phyloP scores from a whole-genome alignment of 2,329 filamentous ascomycete species.

The Aspergillus versicolor region DNA sequence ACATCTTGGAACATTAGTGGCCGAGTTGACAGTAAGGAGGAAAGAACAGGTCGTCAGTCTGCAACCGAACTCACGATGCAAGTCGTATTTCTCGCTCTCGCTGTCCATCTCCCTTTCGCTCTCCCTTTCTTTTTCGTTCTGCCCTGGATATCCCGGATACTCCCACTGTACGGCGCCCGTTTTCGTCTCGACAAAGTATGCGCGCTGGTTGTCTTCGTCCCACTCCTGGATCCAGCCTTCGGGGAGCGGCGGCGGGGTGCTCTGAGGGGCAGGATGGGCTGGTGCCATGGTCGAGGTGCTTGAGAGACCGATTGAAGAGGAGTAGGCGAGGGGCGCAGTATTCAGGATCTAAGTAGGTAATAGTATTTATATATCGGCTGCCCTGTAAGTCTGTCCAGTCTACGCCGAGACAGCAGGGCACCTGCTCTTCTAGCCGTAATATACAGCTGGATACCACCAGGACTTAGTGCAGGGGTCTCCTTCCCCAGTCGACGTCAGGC shows the following conservation, averaged over 20 bases:
- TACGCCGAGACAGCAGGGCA: too few relatives aligned
- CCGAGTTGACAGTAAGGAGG: not conserved
- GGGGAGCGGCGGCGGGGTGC: not conserved
- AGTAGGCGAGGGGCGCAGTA: not conserved
- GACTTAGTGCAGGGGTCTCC: too few relatives aligned
- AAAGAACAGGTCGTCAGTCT: not conserved
- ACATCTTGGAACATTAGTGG: not conserved
- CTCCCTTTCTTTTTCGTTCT: not conserved
- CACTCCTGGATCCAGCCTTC: not conserved
- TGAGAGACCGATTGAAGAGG: not conserved
- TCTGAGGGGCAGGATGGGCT: not conserved
- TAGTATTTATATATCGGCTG: not conserved
- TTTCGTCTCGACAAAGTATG: not conserved
- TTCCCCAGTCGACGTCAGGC: too few relatives aligned
- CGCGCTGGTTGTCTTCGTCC: not conserved
- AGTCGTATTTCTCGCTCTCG: not conserved
- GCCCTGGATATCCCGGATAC: not conserved
- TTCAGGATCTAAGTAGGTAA: not conserved
- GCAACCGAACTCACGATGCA: not conserved
- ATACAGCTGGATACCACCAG: too few relatives aligned
- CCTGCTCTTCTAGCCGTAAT: too few relatives aligned
- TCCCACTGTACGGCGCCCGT: not conserved
- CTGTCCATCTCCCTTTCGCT: not conserved
- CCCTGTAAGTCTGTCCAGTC: too few relatives aligned
- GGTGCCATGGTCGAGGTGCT: not conserved